Conservation (phyloP, 202 grass and related monocot species). For the Setaria viridis region DNA sequence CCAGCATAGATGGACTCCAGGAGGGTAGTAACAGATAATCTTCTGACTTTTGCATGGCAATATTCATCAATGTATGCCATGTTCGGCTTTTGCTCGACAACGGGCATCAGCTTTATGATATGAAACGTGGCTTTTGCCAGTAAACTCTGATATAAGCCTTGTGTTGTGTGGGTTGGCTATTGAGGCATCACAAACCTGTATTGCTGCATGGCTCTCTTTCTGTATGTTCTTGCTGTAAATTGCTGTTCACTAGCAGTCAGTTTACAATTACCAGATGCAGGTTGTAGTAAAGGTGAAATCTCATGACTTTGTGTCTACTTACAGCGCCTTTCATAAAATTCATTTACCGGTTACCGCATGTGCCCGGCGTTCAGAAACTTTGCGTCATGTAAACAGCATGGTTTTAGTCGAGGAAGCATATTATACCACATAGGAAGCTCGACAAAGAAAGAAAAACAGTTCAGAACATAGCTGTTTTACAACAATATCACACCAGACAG, state of each 20-base stretch:
- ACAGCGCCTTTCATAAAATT: neutral
- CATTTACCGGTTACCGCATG: neutral
- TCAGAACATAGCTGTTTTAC: neutral
- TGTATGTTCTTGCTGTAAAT: neutral
- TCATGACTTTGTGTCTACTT: neutral
- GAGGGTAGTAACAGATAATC: slow-evolving; percentile 21
- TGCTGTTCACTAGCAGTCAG: neutral
- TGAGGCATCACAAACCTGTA: neutral
- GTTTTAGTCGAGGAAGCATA: neutral
- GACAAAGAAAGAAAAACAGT: neutral
- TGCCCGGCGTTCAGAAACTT: neutral
- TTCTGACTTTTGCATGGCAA: slow-evolving; percentile 6
- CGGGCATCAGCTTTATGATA: neutral
- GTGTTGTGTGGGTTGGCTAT: neutral
- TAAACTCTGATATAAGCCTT: slow-evolving; percentile 13
- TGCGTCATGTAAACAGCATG: neutral
- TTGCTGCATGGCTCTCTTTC: neutral
- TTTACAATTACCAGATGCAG: neutral
- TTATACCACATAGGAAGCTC: neutral
- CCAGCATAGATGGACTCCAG: neutral
- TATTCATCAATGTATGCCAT: neutral
- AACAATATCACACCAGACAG: neutral
- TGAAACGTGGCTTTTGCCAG: slow-evolving; percentile 5
- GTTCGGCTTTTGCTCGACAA: neutral
- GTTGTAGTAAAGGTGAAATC: neutral